Conservation (phyloP, 1,284 basidiomycete genomes). For the Takashimella koratensis region DNA sequence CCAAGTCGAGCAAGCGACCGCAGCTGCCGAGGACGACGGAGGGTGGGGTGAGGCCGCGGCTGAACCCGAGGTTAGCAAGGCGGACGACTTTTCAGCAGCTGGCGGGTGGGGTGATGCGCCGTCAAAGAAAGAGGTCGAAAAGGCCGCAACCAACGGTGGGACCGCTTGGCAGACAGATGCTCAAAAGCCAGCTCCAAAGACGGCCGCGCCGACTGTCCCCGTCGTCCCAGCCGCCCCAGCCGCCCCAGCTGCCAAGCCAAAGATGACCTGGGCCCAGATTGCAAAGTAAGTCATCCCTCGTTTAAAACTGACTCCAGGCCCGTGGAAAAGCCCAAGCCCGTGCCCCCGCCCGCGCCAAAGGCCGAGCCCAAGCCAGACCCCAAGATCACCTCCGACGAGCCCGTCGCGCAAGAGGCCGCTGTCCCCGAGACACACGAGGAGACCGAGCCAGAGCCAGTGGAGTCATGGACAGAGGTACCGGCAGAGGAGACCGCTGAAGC, state of each 20-base stretch:
- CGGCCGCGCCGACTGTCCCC: slow-evolving; percentile 14
- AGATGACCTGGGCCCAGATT: slow-evolving; percentile 52
- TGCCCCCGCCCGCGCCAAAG: slow-evolving; percentile 61
- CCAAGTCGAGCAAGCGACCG: slow-evolving; percentile 38
- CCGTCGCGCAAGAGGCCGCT: slow-evolving; percentile 19
- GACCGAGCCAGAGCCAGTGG: slow-evolving; percentile 16
- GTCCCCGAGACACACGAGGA: slow-evolving; percentile 8
- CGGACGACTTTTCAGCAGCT: slow-evolving; percentile 40
- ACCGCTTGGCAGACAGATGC: slow-evolving; percentile 35
- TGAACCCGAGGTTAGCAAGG: slow-evolving; percentile 24
- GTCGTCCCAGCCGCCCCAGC: slow-evolving; percentile 6
- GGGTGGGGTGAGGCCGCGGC: slow-evolving; percentile 20
- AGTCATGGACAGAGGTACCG: not conserved
- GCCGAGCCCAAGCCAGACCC: slow-evolving; percentile 29
- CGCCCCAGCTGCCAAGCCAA: slow-evolving; percentile 34
- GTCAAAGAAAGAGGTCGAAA: slow-evolving; percentile 38
- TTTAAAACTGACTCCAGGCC: slow-evolving; percentile 25
- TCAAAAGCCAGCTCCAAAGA: slow-evolving; percentile 26
- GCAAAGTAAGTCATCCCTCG: slow-evolving; percentile 40
- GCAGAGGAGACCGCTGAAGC: slow-evolving; percentile 8
- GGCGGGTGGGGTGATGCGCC: slow-evolving; percentile 44
- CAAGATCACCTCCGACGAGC: slow-evolving; percentile 26
- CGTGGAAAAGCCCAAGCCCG: slow-evolving; percentile 47
- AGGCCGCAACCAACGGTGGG: slow-evolving; percentile 36
- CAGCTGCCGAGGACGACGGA: slow-evolving; percentile 21